A percentile compares a stretch with the other conserved stretches of the same genome.
Evolutionary conservation across 371 early-diverging fungal species (phyloP).

Genomic region (Nematocida sp.): DNA sequence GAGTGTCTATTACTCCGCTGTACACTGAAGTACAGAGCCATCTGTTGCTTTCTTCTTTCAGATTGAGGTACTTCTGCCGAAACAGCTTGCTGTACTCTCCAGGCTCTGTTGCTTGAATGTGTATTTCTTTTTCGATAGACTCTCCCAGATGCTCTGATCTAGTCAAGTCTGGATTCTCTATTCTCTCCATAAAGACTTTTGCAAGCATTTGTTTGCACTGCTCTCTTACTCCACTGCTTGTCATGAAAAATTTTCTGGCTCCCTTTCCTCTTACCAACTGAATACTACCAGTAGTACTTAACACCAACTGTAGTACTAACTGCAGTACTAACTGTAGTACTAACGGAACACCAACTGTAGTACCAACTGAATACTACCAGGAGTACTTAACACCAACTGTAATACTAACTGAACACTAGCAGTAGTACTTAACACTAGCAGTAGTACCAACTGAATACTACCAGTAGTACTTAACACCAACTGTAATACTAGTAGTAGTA

Average conservation of each 20-base stretch:
- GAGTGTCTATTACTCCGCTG: conserved; percentile 53
- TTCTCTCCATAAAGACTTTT: conserved; percentile 21
- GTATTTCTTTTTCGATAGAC: conserved; percentile 39
- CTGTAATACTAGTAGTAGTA: no score
- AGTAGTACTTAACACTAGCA: no score
- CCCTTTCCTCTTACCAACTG: background rate
- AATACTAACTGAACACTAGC: no score
- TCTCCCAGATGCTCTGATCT: conserved; percentile 15
- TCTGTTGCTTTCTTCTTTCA: conserved; percentile 62
- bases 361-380: no score
- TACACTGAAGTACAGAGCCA: conserved; percentile 58
- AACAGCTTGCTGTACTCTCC: conserved; percentile 47
- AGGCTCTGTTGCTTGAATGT: conserved; percentile 13
- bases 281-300: no score
- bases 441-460: no score
- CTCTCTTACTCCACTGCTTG: background rate
- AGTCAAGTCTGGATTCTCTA: conserved; percentile 5
- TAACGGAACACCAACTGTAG: no score
- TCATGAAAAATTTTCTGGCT: conserved; percentile 21
- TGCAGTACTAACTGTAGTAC: no score
- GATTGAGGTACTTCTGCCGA: conserved; percentile 60
- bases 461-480: no score
- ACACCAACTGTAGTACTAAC: no score
- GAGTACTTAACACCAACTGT: no score
- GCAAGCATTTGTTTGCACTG: conserved; percentile 30